These are phyloP conservation scores for Neofusicoccum laricinum DNA, from an alignment of 2,329 filamentous ascomycete species.

Conservation along the genomic window DNA sequence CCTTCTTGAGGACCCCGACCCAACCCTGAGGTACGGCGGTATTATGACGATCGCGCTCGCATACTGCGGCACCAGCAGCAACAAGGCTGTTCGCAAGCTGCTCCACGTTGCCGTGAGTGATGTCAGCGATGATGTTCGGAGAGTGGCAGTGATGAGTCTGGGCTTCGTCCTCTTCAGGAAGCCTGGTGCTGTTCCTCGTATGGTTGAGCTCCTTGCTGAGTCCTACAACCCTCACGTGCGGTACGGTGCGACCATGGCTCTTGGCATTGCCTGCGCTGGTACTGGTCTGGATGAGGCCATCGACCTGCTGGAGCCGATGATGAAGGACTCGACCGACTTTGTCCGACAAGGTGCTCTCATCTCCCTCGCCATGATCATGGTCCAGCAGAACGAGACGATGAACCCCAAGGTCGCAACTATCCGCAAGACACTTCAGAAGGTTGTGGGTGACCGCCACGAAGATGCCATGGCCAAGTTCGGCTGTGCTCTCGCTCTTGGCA, in stretches of 20 bases:
- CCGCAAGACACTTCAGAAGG: slow-evolving; percentile 90
- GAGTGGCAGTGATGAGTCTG: slow-evolving; percentile 94
- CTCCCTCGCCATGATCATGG: slow-evolving; percentile 93
- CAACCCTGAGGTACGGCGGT: slow-evolving; percentile 90
- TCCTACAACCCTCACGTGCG: slow-evolving; percentile 98
- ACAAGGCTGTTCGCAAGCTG: slow-evolving; percentile 95
- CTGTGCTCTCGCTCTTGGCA: slow-evolving; percentile 87
- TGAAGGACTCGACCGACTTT: slow-evolving; percentile 98
- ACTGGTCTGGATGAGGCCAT: slow-evolving; percentile 96
- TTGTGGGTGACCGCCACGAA: slow-evolving; percentile 90
- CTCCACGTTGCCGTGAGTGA: slow-evolving; percentile 96
- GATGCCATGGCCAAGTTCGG: slow-evolving; percentile 99
- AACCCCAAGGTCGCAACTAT: slow-evolving; percentile 93
- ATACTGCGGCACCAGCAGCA: slow-evolving; percentile 95
- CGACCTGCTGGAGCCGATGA: slow-evolving; percentile 96
- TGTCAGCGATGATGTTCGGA: slow-evolving; percentile 94
- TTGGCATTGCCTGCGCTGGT: slow-evolving; percentile 95
- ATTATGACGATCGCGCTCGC: slow-evolving; percentile 98
- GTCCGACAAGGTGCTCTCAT: slow-evolving; percentile 96
- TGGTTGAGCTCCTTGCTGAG: slow-evolving; percentile 97
- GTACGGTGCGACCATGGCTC: slow-evolving; percentile 96
- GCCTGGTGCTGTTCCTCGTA: slow-evolving; percentile 92
- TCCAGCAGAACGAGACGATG: slow-evolving; percentile 99
- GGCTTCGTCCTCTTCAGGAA: slow-evolving; percentile 99
- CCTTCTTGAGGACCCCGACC: slow-evolving; percentile 88